Evolutionary conservation across 371 early-diverging fungal species (phyloP).

Genomic region (Rhizopus delemar): DNA sequence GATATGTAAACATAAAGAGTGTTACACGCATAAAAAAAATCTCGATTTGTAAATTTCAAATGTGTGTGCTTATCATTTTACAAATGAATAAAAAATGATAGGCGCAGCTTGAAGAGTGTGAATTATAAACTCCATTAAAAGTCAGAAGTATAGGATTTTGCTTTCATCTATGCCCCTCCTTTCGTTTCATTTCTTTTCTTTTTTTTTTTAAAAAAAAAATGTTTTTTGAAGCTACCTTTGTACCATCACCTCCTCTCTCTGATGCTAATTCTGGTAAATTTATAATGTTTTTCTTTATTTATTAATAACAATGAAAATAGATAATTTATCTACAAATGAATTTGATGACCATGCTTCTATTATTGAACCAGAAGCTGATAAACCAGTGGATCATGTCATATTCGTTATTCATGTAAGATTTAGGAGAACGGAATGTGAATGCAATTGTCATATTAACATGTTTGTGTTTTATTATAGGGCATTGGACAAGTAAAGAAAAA

Average conservation of each 20-base stretch:
- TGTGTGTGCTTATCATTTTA: too few relatives aligned
- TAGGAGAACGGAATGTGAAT: background rate
- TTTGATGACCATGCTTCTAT: background rate
- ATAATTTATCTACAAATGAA: background rate
- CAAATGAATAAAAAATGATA: too few relatives aligned
- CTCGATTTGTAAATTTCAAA: too few relatives aligned
- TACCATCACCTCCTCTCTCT: conserved; percentile 46
- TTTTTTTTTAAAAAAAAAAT: conserved; percentile 21
- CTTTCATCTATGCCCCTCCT: conserved; percentile 9
- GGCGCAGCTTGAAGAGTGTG: too few relatives aligned
- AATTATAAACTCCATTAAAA: background rate
- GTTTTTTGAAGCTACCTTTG: conserved; percentile 51
- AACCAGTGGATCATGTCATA: conserved; percentile 48
- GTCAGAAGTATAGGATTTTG: background rate
- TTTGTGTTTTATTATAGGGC: conserved; percentile 36
- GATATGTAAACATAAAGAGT: too few relatives aligned
- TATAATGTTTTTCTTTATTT: background rate
- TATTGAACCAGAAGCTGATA: conserved; percentile 19
- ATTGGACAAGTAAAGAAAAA: conserved; percentile 59
- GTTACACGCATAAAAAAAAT: too few relatives aligned
- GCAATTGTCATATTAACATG: background rate
- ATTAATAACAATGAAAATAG: background rate
- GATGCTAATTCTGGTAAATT: conserved; percentile 21
- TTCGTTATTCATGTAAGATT: conserved; percentile 63
- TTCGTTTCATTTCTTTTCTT: conserved; percentile 7